Percentiles rank a stretch among this genome's conserved stretches.
These are phyloP conservation scores for Misopates orontium DNA, from an alignment of 257 asterid genomes.

Conservation along the genomic window DNA sequence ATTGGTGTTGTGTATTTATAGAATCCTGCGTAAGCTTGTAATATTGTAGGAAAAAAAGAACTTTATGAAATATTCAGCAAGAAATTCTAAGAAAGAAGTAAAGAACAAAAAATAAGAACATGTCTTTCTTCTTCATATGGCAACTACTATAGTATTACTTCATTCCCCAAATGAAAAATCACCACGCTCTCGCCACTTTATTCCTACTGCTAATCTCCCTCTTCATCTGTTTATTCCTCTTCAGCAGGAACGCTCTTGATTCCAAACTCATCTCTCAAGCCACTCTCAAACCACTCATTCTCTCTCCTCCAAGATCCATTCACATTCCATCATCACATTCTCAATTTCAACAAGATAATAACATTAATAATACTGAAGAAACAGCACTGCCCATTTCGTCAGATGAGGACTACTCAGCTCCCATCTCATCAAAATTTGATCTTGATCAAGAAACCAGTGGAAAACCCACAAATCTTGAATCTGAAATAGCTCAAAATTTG, in stretches of 20 bases:
- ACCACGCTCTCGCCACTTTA: conserved; percentile 34
- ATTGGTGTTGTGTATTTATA: too few species aligned
- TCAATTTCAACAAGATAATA: too few species aligned
- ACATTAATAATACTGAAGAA: conserved; percentile 19
- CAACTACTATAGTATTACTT: conserved; percentile 34
- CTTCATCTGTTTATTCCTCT: conserved; percentile 47
- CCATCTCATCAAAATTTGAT: conserved; percentile 27
- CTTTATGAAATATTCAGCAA: too few species aligned
- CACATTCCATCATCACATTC: too few species aligned
- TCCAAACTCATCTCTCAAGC: conserved; percentile 39
- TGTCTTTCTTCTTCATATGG: conserved; percentile 51
- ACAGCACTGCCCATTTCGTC: conserved; percentile 30
- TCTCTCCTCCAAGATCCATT: conserved; percentile 39
- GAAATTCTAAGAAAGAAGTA: background rate
- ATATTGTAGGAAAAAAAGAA: too few species aligned
- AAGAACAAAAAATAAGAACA: background rate
- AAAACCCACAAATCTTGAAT: too few species aligned
- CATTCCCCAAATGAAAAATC: conserved; percentile 40
- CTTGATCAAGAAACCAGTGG: conserved; percentile 30
- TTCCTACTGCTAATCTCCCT: conserved; percentile 41
- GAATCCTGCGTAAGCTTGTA: too few species aligned
- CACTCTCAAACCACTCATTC: conserved; percentile 29
- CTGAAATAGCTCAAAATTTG: conserved; percentile 31
- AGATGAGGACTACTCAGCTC: conserved; percentile 9
- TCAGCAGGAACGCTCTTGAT: conserved; percentile 46